Base-by-base conservation (phyloP, 306 rosid genomes). In the Trichosanthes cucumerina region DNA sequence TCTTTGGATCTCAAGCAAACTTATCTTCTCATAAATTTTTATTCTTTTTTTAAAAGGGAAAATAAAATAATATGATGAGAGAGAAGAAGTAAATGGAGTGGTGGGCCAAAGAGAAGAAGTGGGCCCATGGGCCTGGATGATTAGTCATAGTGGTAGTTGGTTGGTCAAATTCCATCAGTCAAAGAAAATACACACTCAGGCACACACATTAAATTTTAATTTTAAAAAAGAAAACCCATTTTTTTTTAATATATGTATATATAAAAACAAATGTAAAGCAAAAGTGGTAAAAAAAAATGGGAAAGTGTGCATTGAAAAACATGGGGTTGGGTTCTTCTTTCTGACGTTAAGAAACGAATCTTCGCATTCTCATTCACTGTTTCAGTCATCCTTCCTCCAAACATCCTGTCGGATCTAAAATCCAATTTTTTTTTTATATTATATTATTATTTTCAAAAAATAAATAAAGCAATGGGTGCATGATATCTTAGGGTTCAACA, bases 121-220 rank as follows among this genome's bases (percentile, higher is more conserved):
- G 77, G 77, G 77, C 59, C 57, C 77, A 72, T 72, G 77, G 77
- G 77, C 77, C 59, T 26, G 15, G 77, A 72, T 28, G 59, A 72
- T 72, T 72, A 47, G 43, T 28, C 59, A 24, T 72, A 11, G 77
- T 72, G 59, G 77, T 72, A 28, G 77, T 72, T 72, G 77, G 59
- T 72, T 72, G 77, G 77, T 72, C 77, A 70, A 70, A 70, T 44
- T 70, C 73, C 38, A 70, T 44, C 76, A 14, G 76, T 70, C 57
- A 72, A 72, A 47, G 26, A 47, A 72, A 72, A 26, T 18, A 46
- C 10, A 62, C 7, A 57, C 24, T 5, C 58, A 63, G 11, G 31
- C 31, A 9, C 31, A 58, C 26, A 19, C 31, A 23, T 57, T 23
- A 16, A 33, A 6, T 53, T n/a, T n/a, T n/a, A n/a, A n/a, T n/a